Evolutionary conservation across 495 filamentous ascomycete species (phyloP), one percentile per base, ranked within the genome.

Genomic region (Penicillium crystallinum): DNA sequence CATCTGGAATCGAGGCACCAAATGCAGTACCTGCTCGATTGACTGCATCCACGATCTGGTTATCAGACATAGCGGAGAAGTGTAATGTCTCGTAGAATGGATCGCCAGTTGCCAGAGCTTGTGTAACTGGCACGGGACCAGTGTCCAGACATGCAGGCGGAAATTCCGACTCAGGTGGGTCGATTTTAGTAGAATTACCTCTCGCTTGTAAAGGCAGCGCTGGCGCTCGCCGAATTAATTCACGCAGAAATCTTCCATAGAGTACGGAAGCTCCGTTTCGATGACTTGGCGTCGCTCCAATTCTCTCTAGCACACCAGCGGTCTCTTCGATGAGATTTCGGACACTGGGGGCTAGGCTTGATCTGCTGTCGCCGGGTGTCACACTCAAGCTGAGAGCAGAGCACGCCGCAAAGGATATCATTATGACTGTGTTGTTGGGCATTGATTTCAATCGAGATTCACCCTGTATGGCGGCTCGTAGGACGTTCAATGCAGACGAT

Each of bases 361-460:
- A 83, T 46, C 53, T 64, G 52, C 65, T 67, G 53, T 78, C 77
- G 6, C 76, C 68, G 10, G 79, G 76, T 45, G 82, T 77, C 1
- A 80, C 73, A 54, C 81, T 83, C 7, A 88, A 77, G 30, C 79
- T 79, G 18, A 89, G 71, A 1, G 84, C 83, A 40, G 86, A 84
- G 57, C 84, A 87, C 15, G 85, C 85, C 1, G 84, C 84, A 48
- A 86, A 89, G 4, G 85, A 85, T 19, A 88, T 87, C 85, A 87
- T 88, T 55, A 87, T 88, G 34, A 83, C 81, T 0, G 85, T 84
- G 53, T 89, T 88, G 69, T 88, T 89, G 4, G 85, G 85, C 84
- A 89, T 87, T 9, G 84, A 87, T 33, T 83, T 81, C 4, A 89
- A 75, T 52, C 82, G 77, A 2, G 73, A 70, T 63, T 89, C 85